Conservation (phyloP, 768 basidiomycete genomes). For the Leccinum longicurvipes region DNA sequence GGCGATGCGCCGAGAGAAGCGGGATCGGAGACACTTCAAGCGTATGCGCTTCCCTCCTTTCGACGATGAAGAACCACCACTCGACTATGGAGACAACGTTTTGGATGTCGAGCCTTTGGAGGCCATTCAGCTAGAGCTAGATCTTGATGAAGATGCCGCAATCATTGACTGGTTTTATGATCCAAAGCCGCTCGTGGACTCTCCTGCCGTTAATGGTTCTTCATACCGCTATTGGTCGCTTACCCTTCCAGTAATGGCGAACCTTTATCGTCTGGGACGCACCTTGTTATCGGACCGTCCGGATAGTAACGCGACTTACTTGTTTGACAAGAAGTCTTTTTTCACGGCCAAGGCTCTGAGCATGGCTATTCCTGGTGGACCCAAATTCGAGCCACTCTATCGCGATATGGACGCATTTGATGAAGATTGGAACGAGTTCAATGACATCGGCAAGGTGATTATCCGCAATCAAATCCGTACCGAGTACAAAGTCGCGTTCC, state of each 20-base stretch:
- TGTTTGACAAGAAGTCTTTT: constrained; percentile 97
- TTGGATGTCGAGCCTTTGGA: constrained; percentile 97
- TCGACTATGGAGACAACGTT: constrained; percentile 99
- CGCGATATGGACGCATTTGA: constrained; percentile 97
- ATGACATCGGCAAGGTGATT: constrained; percentile 99
- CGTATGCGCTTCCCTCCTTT: constrained; percentile 99
- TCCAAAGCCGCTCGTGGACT: constrained; percentile 89
- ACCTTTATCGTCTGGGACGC: constrained; percentile 91
- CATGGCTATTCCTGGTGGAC: constrained; percentile 96
- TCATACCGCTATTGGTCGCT: constrained; percentile 94
- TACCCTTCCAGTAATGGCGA: constrained; percentile 92
- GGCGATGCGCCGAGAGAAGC: constrained; percentile 97
- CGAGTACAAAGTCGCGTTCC: constrained; percentile 99
- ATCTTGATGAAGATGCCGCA: constrained; percentile 85
- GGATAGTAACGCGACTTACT: constrained; percentile 85
- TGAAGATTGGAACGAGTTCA: constrained; percentile 99
- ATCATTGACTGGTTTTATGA: constrained; percentile 99
- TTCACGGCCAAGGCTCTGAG: constrained; percentile 98
- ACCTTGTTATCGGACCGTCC: constrained; percentile 92
- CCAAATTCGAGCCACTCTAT: constrained; percentile 96
- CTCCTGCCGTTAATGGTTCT: constrained; percentile 85
- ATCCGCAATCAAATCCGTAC: constrained; percentile 98
- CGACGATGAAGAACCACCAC: constrained; percentile 97
- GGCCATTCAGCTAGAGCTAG: constrained; percentile 94
- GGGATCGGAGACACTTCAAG: constrained; percentile 98